phyloP scores from a whole-genome alignment of 169 alveolate genomes.

The Amoebophrya sp. region DNA sequence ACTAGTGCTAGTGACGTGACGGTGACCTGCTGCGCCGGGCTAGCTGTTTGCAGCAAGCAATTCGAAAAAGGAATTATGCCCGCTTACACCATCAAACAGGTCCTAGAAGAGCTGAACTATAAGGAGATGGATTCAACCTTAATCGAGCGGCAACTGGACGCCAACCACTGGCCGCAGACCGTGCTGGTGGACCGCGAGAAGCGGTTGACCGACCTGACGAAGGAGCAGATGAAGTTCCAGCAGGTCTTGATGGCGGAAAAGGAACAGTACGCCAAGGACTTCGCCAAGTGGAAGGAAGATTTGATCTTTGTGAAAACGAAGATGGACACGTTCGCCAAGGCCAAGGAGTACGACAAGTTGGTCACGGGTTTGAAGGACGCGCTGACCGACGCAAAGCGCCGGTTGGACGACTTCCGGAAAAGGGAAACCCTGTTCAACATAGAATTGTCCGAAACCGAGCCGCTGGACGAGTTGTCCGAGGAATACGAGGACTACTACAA shows the following conservation, averaged over 20 bases:
- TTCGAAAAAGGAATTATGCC: no score
- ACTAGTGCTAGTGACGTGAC: no score
- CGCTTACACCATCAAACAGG: no score
- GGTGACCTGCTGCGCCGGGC: no score
- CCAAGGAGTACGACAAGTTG: not conserved
- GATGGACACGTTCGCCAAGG: not conserved
- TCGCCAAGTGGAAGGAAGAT: not conserved
- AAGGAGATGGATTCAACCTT: not conserved
- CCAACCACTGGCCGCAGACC: not conserved
- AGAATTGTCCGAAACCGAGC: not conserved
- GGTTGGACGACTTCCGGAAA: not conserved
- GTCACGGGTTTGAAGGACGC: not conserved
- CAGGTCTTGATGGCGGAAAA: not conserved
- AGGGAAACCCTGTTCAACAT: not conserved
- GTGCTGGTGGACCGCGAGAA: not conserved
- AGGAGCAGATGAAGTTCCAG: not conserved
- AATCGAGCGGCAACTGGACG: not conserved
- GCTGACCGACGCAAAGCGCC: not conserved
- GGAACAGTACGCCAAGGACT: not conserved
- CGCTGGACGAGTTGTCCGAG: not conserved
- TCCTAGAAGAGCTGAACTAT: not conserved
- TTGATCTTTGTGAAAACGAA: not conserved
- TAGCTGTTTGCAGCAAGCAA: no score
- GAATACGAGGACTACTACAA: not conserved
- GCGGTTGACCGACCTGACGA: not conserved